Evolutionary conservation across 176 grass and related monocot genomes (phyloP), one percentile per base, ranked within the genome.

Genomic region (Cenchrus purpureus): DNA sequence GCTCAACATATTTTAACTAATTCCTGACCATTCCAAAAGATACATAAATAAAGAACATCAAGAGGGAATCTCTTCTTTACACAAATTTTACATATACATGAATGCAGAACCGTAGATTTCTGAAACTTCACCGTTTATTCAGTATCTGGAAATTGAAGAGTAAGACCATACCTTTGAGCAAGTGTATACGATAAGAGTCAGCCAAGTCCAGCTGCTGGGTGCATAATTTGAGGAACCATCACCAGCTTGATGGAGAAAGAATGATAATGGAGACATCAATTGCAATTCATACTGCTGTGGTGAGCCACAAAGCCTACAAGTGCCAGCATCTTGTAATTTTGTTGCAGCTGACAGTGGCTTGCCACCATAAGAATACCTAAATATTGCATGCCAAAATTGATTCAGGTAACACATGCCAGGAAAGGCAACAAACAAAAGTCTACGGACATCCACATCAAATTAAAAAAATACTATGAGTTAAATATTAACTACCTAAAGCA

Each of bases 181-280:
- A 44, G 88, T 94, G 75, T 81, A 96, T 85, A 99, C 66, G 37
- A 96, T 84, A 70, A 92, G 54, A 82, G 97, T 99, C 63, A 94
- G 82, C 97, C 97, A 99, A 76, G 68, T 91, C 97, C 97, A 99
- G 45, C 76, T 87, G 78, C 86, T 81, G 28, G 87, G 76, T 76
- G 91, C 87, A 91, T 79, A 92, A 91, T 79, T 70, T 49, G 87
- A 89, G 81, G 87, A 89, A 68, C 54, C 78, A 15, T 86, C 76
- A 79, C 84, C 51, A 86, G 86, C 97, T 92, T 96, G 74, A 34
- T 96, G 51, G 50, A 99, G 88, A 87, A 96, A 99, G 89, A 91
- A 92, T 66, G 94, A 86, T 34, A 99, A 65, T 54, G 97, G 97
- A 13, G 93, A 89, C 93, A 99, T 94, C 79, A 99, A 87, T 86